Evolutionary conservation across 352 stramenopile genomes (phyloP).

Genomic region (Globisporangium splendens): DNA sequence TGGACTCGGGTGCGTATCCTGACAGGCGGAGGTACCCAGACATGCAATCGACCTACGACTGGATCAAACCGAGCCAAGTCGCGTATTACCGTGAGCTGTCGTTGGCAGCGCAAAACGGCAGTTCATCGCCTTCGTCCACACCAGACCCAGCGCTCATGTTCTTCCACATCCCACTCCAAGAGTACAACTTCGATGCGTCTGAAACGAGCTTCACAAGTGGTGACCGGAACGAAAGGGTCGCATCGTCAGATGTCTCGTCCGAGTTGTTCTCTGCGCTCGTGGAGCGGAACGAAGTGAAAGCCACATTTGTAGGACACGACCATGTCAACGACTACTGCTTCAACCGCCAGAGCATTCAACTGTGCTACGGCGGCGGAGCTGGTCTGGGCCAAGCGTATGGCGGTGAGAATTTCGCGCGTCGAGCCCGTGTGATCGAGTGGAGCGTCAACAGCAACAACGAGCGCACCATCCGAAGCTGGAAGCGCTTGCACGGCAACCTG

Average conservation of each 20-base stretch:
- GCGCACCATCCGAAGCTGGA: conserved; percentile 39
- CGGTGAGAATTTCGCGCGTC: conserved; percentile 24
- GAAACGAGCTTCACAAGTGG: conserved; percentile 12
- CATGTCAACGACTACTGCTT: conserved; percentile 58
- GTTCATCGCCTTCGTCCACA: no score
- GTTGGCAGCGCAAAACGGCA: conserved; percentile 1
- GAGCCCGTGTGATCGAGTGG: conserved; percentile 42
- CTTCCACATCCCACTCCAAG: conserved; percentile 52
- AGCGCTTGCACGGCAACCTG: conserved; percentile 24
- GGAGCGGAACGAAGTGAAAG: conserved; percentile 49
- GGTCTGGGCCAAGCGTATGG: conserved; percentile 32
- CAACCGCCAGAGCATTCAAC: conserved; percentile 32
- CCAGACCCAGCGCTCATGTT: background rate
- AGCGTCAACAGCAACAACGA: conserved; percentile 30
- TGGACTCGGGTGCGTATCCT: conserved; percentile 45
- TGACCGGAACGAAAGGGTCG: conserved; percentile 27
- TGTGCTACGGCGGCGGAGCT: conserved; percentile 52
- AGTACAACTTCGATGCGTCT: conserved; percentile 27
- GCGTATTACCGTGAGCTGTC: conserved; percentile 36
- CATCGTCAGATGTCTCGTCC: conserved; percentile 24
- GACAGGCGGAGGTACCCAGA: conserved; percentile 25
- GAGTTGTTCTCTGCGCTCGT: conserved; percentile 38
- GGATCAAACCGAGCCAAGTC: conserved; percentile 45
- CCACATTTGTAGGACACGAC: conserved; percentile 50
- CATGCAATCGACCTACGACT: conserved; percentile 27